These are phyloP conservation scores for Rhizophora mangle DNA, from an alignment of 345 rosid genomes.

Conservation along the genomic window DNA sequence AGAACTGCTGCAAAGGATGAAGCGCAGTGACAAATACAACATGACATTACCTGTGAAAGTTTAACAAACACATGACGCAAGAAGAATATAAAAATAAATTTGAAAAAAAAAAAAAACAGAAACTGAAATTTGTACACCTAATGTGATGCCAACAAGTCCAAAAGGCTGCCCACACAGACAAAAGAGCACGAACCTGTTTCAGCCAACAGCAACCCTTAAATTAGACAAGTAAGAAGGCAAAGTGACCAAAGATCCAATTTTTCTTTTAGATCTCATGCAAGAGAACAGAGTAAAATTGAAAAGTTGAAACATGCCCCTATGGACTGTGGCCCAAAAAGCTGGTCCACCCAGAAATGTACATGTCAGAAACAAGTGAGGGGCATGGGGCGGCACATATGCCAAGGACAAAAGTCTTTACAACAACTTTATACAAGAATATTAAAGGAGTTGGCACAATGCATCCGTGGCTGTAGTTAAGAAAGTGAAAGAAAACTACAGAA, in stretches of 20 bases:
- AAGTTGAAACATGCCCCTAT: constrained; percentile 22
- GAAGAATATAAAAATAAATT: neutral
- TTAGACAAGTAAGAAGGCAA: constrained; percentile 18
- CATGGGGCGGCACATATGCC: constrained; percentile 6
- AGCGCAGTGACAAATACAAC: constrained; percentile 12
- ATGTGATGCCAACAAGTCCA: neutral
- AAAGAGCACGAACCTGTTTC: neutral
- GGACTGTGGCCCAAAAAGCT: constrained; percentile 16
- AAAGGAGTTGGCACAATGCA: neutral
- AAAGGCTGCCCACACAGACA: neutral
- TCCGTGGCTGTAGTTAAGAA: neutral
- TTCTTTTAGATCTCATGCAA: constrained; percentile 15
- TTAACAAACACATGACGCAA: neutral
- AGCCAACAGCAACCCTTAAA: constrained; percentile 3
- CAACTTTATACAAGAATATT: constrained; percentile 6
- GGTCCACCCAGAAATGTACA: constrained; percentile 10
- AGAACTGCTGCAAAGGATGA: neutral
- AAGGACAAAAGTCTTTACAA: constrained; percentile 3
- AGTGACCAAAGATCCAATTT: constrained; percentile 18
- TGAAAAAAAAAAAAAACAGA: neutral
- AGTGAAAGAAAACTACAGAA: neutral
- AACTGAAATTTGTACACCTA: neutral
- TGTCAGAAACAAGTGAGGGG: constrained; percentile 17
- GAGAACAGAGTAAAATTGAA: neutral
- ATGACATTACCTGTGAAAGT: neutral